These are phyloP conservation scores for Ramularia endophylla DNA, from an alignment of 2,329 filamentous ascomycete species.

Conservation along the genomic window DNA sequence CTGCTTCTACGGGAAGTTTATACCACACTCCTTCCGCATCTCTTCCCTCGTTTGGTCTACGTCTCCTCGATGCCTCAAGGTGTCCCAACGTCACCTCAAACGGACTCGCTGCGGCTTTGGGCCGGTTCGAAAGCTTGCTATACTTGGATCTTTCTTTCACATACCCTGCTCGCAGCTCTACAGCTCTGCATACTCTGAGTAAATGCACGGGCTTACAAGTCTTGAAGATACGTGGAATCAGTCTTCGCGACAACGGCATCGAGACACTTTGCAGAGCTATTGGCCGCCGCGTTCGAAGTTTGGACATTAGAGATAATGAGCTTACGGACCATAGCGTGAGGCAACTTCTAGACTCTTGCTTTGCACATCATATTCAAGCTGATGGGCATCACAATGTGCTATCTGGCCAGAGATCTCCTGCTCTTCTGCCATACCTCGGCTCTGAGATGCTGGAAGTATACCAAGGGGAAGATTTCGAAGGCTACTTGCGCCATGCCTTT, in stretches of 20 bases:
- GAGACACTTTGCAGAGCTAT: constrained; percentile 49
- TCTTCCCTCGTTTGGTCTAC: constrained; percentile 40
- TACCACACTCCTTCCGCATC: constrained; percentile 14
- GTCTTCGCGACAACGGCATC: constrained; percentile 49
- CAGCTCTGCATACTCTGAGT: constrained; percentile 43
- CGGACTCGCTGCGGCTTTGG: constrained; percentile 47
- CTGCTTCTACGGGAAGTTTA: constrained; percentile 24
- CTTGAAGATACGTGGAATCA: constrained; percentile 50
- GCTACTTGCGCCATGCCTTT: constrained; percentile 45
- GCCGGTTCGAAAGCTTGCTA: constrained; percentile 48
- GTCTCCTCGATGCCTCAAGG: constrained; percentile 50
- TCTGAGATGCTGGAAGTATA: constrained; percentile 36
- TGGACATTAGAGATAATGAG: constrained; percentile 53
- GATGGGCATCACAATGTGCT: neutral
- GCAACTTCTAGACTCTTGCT: constrained; percentile 47
- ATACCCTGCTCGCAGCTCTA: constrained; percentile 24
- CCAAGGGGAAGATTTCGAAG: constrained; percentile 46
- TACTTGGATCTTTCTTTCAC: constrained; percentile 54
- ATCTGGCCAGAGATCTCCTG: constrained; percentile 19
- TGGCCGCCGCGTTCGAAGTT: constrained; percentile 46
- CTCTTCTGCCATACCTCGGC: constrained; percentile 33
- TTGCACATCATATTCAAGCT: constrained; percentile 22
- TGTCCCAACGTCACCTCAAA: constrained; percentile 55
- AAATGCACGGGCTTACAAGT: constrained; percentile 49
- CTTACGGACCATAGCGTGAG: constrained; percentile 52